Conservation (phyloP, 495 filamentous ascomycete species). For the Xylaria longipes region DNA sequence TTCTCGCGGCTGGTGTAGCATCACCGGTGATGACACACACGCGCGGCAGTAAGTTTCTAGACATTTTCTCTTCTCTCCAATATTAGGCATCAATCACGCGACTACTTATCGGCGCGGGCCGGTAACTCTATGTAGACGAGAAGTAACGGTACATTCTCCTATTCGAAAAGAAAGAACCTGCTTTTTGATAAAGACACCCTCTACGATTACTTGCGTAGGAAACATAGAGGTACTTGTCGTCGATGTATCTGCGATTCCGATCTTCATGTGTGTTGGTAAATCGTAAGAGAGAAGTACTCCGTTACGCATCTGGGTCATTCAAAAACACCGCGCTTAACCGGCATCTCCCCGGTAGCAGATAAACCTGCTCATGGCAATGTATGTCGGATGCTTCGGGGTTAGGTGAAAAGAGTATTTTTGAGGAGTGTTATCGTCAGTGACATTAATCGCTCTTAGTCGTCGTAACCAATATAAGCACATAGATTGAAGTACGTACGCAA, state of each 20-base stretch:
- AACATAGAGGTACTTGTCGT: neutral
- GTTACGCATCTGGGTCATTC: neutral
- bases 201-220: neutral
- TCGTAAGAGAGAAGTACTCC: neutral
- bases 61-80: neutral
- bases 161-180: neutral
- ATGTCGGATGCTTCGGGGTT: neutral
- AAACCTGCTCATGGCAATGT: neutral
- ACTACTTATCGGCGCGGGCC: neutral
- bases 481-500: neutral
- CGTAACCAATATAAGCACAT: neutral
- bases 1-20: constrained; percentile 11
- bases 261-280: neutral
- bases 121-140: neutral
- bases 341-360: neutral
- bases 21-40: neutral
- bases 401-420: neutral
- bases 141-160: neutral
- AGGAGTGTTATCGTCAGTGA: neutral
- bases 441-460: neutral
- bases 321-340: neutral
- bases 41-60: constrained; percentile 23
- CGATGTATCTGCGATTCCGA: neutral
- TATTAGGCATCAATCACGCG: constrained; percentile 1
- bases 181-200: constrained; percentile 18